Evolutionary conservation across 441 rosid species (phyloP), one percentile per base, ranked within the genome.

Genomic region (Mallotus japonicus): DNA sequence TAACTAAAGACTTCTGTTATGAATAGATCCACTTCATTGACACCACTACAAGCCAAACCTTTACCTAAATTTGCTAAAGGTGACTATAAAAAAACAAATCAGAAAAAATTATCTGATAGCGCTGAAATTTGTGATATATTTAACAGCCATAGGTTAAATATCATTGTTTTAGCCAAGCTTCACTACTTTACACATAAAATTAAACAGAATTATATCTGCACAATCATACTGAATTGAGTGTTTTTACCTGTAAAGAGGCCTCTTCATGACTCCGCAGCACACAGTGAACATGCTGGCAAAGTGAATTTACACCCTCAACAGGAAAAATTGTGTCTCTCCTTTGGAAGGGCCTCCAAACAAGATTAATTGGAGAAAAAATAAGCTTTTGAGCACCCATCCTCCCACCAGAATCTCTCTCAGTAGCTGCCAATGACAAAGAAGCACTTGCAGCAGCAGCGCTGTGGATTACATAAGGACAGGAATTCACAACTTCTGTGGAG

Each of bases 401-500:
- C 73, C 85, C 84, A 60, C 83, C 83, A 58, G 88, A 83, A 79
- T 81, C 83, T 62, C 86, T 89, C 57, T 76, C 81, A 57, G 78
- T 72, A 53, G 91, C 85, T 75, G 89, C 84, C 93, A 89, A 90
- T 44, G 92, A 81, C 82, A 92, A 81, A 68, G 98, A 84, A 74
- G 98, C 86, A 54, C 82, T 84, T 66, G 85, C 94, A 58, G 85
- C 93, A 58, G 90, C 83, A 71, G 78, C 59, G 62, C 86, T 83
- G 69, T 91, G 90, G 70, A 95, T 83, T 73, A 91, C 79, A 67
- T 95, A 92, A 12, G 99, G 97, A 76, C 96, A 91, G 75, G 98
- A 92, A 84, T 95, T 95, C 73, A 92, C 81, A 51, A 91, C 85
- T 74, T 82, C 91, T 1, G 93, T 83, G 46, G 84, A 77, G 83